Conservation (phyloP, 352 stramenopile genomes). For the Halophytophthora polymorphica region DNA sequence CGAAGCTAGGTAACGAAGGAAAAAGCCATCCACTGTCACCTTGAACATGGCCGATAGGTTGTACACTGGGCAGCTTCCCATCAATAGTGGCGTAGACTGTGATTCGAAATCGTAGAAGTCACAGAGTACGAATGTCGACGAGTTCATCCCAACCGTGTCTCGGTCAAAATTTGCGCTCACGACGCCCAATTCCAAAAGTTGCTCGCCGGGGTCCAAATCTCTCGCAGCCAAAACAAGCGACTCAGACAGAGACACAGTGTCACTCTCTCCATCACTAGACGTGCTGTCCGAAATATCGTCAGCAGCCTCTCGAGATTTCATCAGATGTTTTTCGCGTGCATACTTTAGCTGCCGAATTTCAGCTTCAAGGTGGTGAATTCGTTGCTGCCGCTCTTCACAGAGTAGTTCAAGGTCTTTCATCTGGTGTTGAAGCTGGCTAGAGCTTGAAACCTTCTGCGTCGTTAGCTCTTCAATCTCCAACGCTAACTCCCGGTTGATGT, state of each 20-base stretch:
- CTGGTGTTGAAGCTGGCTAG: constrained; percentile 69
- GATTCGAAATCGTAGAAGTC: constrained; percentile 96
- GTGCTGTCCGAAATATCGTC: constrained; percentile 20
- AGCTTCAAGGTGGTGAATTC: constrained; percentile 82
- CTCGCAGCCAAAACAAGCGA: constrained; percentile 61
- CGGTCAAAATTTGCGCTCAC: constrained; percentile 69
- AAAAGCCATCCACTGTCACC: constrained; percentile 91
- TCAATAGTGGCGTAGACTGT: constrained; percentile 86
- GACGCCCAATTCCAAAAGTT: constrained; percentile 91
- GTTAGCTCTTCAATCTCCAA: constrained; percentile 89
- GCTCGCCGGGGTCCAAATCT: constrained; percentile 78
- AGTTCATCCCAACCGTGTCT: constrained; percentile 54
- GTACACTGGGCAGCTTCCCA: constrained; percentile 80
- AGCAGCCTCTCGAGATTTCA: constrained; percentile 22
- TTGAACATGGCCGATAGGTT: constrained; percentile 92
- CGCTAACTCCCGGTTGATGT: constrained; percentile 92
- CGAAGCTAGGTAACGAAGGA: constrained; percentile 88
- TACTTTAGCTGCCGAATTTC: constrained; percentile 88
- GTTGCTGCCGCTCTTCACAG: constrained; percentile 75
- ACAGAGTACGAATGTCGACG: constrained; percentile 89
- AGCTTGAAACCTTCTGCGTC: constrained; percentile 62
- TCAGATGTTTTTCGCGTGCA: constrained; percentile 45
- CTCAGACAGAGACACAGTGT: constrained; percentile 60
- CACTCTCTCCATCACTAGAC: constrained; percentile 39
- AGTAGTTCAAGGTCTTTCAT: constrained; percentile 86